Base-by-base conservation (phyloP, 371 early-diverging fungal species). In the Caulochytrium protostelioides region DNA sequence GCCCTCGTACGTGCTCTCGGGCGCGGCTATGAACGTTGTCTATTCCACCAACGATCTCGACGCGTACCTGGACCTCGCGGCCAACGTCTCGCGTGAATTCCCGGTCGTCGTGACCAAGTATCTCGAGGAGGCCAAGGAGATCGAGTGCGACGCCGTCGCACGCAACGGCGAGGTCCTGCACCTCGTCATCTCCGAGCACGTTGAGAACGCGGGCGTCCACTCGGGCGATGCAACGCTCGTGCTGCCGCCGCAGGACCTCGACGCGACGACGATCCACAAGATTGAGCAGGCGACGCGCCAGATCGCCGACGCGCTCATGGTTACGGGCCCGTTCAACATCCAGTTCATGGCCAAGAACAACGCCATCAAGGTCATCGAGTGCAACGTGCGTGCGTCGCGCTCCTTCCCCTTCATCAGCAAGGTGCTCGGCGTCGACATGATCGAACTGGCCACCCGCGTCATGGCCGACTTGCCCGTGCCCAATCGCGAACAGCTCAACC, bases 291-390 rank as follows among this genome's bases (percentile, higher is more conserved):
- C 83, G 12, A 80, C 87, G 2, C 67, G 74, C 27, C 85, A 85
- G 47, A 79, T 92, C 38, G 90, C 76, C 30, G 72, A 70, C 41
- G 85, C 85, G 2, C 55, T 92, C 41, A 75, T 86, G 40, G 79
- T 90, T 31, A 83, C 92, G 6, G 94, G 94, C n/a, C 90, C 90
- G n/a, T 79, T 70, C 67, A 92, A 92, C 58, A 90, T 92, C 49
- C 90, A 92, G 59, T 80, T 92, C 43, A 86, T 92, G 47, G 83
- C 82, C 54, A 83, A 84, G 67, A 68, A 82, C 57, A 81, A 82
- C 49, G 83, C 84, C 49, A 75, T 89, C 59, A 87, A 87, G 66
- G 84, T 92, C 21, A 89, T 92, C 38, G 92, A 92, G 56, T 92
- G 90, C 59, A 92, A 92, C 45, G 66, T 92, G 4, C 81, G 92